Percentiles rank a stretch among this genome's conserved stretches.
Conservation (phyloP, 1,139 yeast genomes). For the Debaryomyces robertsiae region DNA sequence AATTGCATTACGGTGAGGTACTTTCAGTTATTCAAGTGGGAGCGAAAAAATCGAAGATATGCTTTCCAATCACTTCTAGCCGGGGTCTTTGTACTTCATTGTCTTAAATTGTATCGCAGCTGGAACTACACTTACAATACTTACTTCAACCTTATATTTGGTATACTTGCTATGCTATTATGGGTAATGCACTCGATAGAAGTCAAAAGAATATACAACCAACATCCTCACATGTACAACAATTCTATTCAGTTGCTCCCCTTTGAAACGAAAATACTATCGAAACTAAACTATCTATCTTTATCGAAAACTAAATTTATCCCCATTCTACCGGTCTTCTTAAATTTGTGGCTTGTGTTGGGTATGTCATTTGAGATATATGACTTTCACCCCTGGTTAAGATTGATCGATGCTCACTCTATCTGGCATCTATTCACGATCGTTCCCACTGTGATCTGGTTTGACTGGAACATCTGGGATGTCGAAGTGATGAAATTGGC, state of each 20-base stretch:
- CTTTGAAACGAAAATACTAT: conserved; percentile 40
- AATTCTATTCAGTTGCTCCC: conserved; percentile 45
- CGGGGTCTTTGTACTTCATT: conserved; percentile 30
- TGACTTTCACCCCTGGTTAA: conserved; percentile 39
- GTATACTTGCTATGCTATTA: conserved; percentile 31
- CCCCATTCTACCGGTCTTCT: conserved; percentile 40
- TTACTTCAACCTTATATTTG: conserved; percentile 36
- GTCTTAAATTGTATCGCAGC: conserved; percentile 26
- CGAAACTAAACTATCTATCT: conserved; percentile 33
- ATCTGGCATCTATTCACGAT: conserved; percentile 50
- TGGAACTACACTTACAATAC: conserved; percentile 50
- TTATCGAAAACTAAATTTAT: conserved; percentile 31
- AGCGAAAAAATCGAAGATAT: conserved; percentile 10
- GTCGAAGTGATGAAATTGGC: conserved; percentile 36
- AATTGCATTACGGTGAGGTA: conserved; percentile 38
- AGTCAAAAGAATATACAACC: conserved; percentile 22
- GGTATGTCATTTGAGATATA: conserved; percentile 43
- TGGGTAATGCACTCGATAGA: conserved; percentile 40
- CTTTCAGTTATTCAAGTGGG: conserved; percentile 27
- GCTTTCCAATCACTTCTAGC: conserved; percentile 19
- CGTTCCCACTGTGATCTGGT: conserved; percentile 47
- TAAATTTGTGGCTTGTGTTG: conserved; percentile 36
- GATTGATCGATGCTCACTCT: conserved; percentile 45
- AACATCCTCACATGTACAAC: conserved; percentile 30
- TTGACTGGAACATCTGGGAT: conserved; percentile 56